phyloP scores from a whole-genome alignment of 805 yeast genomes.

The Saccharomycopsis sp. region DNA sequence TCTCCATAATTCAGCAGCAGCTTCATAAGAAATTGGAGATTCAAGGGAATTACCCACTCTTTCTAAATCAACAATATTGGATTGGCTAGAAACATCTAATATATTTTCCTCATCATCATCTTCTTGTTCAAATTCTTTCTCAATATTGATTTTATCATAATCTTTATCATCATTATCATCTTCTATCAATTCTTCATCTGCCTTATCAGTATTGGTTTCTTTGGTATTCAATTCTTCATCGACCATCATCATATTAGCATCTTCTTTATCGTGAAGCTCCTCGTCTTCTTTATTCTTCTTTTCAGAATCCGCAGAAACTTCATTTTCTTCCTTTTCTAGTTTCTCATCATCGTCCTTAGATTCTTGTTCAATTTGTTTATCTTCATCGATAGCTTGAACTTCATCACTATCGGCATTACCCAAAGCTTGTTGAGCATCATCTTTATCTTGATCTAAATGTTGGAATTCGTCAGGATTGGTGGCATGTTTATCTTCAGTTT shows the following conservation, averaged over 20 bases:
- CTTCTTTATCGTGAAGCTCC: slow-evolving; percentile 24
- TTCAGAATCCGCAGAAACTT: slow-evolving; percentile 18
- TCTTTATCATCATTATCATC: slow-evolving; percentile 22
- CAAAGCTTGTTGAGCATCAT: slow-evolving; percentile 76
- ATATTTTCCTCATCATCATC: slow-evolving; percentile 24
- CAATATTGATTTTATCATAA: slow-evolving; percentile 69
- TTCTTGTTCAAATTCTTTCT: slow-evolving; percentile 21
- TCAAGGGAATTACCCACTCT: slow-evolving; percentile 11
- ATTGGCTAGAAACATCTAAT: too few species aligned
- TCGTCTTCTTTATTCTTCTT: slow-evolving; percentile 23
- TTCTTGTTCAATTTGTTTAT: slow-evolving; percentile 60
- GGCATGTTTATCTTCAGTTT: slow-evolving; percentile 40
- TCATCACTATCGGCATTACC: slow-evolving; percentile 84
- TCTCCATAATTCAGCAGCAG: slow-evolving; percentile 74
- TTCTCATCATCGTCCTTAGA: slow-evolving; percentile 26
- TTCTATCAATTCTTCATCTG: slow-evolving; percentile 26
- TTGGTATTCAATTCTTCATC: slow-evolving; percentile 26
- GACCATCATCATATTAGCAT: slow-evolving; percentile 30
- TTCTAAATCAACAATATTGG: slow-evolving; percentile 19
- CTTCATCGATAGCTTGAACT: slow-evolving; percentile 64
- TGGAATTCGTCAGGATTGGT: slow-evolving; percentile 80
- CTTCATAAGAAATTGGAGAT: slow-evolving; percentile 46
- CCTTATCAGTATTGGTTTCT: slow-evolving; percentile 30
- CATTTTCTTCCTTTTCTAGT: slow-evolving; percentile 22
- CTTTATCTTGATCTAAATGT: slow-evolving; percentile 68